Base-by-base conservation (phyloP, 1,139 yeast genomes). In the Taphrina sp. region DNA sequence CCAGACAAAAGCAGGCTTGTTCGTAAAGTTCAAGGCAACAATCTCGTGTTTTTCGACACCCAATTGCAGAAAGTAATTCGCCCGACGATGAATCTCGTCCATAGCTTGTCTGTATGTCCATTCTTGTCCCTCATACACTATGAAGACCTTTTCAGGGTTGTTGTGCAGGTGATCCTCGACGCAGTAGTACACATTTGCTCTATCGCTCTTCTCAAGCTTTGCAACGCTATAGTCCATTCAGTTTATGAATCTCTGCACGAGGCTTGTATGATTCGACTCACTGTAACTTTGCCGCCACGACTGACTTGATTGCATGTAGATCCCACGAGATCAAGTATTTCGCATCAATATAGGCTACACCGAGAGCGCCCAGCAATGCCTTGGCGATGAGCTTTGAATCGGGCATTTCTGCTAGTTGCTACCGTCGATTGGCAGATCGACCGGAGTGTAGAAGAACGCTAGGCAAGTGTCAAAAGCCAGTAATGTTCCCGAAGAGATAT, bases 271-370 rank as follows among this genome's bases (percentile, higher is more conserved):
- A 34, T 16, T n/a, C 0, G 14, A 16, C 38, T 16, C 19, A 43
- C 56, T 35, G 38, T 19, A 23, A 26, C 23, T 38, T 26, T 34
- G 54, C 36, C 12, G 39, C 34, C 10, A 35, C 31, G 14, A 52
- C 35, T 3, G 56, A 24, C 24, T 42, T 52, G 43, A 52, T 41
- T 26, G 43, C 35, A 24, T 52, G 56, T 16, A 52, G 33, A 12
- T 42, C 56, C 34, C 45, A 35, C 10, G 42, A 28, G 37, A 52
- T 26, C 19, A 42, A 36, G 14, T 24, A 42, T 17, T 42, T 42
- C n/a, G 56, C 56, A 28, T 52, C 56, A 8, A 43, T 34, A 29
- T 52, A 52, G 24, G 56, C 56, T 12, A 44, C 35, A 12, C 49
- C 49, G 26, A 52, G 43, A 12, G 49, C 49, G 17, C 34, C 54